These are phyloP conservation scores for Inga oerstediana DNA, from an alignment of 306 rosid genomes.

Conservation along the genomic window DNA sequence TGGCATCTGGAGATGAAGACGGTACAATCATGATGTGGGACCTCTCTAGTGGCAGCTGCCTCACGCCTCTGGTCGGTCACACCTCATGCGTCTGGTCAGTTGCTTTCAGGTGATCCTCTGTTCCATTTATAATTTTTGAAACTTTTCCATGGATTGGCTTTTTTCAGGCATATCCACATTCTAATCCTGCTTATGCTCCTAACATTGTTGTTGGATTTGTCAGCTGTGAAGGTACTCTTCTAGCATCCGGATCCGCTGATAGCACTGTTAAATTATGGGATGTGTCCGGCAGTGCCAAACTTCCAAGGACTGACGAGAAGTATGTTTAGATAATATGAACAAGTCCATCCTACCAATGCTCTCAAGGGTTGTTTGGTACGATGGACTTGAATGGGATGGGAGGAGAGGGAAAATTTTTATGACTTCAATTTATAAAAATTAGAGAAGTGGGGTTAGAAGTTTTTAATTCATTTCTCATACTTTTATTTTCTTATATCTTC, in stretches of 20 bases:
- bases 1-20: constrained; percentile 98
- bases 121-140: background rate
- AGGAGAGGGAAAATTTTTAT: too few relatives aligned
- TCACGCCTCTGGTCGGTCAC: constrained; percentile 86
- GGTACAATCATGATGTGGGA: constrained; percentile 99
- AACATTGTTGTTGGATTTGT: constrained; percentile 28
- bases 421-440: too few relatives aligned
- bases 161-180: background rate
- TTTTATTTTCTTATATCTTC: too few relatives aligned
- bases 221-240: constrained; percentile 92
- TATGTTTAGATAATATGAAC: constrained; percentile 40
- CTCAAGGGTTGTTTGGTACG: background rate
- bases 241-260: constrained; percentile 98
- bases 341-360: background rate
- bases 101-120: constrained; percentile 70
- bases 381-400: too few relatives aligned
- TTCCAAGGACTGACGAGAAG: constrained; percentile 75
- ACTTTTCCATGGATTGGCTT: background rate
- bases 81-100: constrained; percentile 92
- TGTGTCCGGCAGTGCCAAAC: constrained; percentile 76
- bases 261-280: constrained; percentile 97
- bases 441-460: too few relatives aligned
- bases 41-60: constrained; percentile 86
- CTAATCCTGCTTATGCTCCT: constrained; percentile 8
- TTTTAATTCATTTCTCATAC: too few relatives aligned